Evolutionary conservation across 768 basidiomycete species (phyloP).

Genomic region (Sarcodon aspratus): DNA sequence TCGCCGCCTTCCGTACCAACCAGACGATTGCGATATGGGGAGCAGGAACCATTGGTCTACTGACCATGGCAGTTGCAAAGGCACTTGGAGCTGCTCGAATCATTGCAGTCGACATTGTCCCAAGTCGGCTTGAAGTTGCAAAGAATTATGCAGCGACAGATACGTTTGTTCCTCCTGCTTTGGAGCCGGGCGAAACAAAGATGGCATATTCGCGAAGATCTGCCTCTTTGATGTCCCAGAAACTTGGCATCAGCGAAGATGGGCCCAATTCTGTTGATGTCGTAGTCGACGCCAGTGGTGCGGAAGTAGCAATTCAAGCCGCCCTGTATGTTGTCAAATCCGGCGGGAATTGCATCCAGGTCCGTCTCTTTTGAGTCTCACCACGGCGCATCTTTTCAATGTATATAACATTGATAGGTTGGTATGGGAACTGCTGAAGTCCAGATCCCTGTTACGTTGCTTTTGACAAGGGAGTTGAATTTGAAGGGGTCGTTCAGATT

Average conservation of each 20-base stretch:
- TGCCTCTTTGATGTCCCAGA: conserved; percentile 46
- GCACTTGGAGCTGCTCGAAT: conserved; percentile 75
- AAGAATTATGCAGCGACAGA: conserved; percentile 73
- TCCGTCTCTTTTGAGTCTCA: conserved; percentile 6
- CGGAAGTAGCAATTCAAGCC: conserved; percentile 80
- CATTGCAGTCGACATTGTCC: conserved; percentile 67
- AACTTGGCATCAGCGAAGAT: conserved; percentile 52
- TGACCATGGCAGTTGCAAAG: conserved; percentile 89
- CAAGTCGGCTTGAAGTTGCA: conserved; percentile 69
- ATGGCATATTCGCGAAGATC: conserved; percentile 61
- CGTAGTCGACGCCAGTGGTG: conserved; percentile 81
- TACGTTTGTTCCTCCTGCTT: conserved; percentile 43
- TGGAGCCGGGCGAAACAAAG: conserved; percentile 46
- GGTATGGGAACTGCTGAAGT: conserved; percentile 74
- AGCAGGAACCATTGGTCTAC: conserved; percentile 68
- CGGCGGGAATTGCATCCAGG: conserved; percentile 63
- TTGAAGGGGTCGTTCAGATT: conserved; percentile 84
- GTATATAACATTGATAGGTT: conserved; percentile 38
- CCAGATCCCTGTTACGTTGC: conserved; percentile 49
- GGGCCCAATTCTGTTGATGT: conserved; percentile 53
- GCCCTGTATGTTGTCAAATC: conserved; percentile 57
- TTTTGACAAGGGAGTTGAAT: conserved; percentile 62
- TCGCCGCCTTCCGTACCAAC: conserved; percentile 59
- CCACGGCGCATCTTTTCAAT: neutral
- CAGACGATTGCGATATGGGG: conserved; percentile 76